Evolutionary conservation across 1,284 basidiomycete genomes (phyloP), one percentile per base, ranked within the genome.

Genomic region (Ceratobasidium sp.): DNA sequence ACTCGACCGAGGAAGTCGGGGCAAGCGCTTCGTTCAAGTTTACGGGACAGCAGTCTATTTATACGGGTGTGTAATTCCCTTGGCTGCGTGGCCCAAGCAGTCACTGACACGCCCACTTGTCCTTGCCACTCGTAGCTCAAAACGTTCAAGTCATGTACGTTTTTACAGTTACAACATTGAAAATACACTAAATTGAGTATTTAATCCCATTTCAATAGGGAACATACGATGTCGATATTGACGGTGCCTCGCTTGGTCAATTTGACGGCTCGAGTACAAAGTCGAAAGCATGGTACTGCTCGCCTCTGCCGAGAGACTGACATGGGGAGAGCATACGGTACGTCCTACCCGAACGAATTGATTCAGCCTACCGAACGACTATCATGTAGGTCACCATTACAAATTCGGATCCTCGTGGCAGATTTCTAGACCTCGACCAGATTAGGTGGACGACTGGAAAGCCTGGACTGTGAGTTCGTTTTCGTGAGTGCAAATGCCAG

Each of bases 91-190:
- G 10, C 7, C 6, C 7, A 7, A 40, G 1, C 22, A 3, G 6
- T 6, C 31, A 58, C 40, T 58, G 35, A 58, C n/a, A 45, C 20
- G 20, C 12, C 17, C 20, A 10, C 13, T 10, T 13, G n/a, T n/a
- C n/a, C n/a, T n/a, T n/a, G n/a, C n/a, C n/a, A n/a, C n/a, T n/a
- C n/a, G 45, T 17, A 65, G 60, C n/a, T 65, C 60, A 42, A 65
- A 65, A 32, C 60, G 60, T 31, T 49, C 60, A 3, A 65, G 60
- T 29, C 60, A 65, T 50, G 60, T 65, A 17, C 17, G 60, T 65
- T 15, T n/a, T 53, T 43, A 22, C 40, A 25, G 7, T 27, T 13
- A 12, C 38, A 12, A 17, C 10, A 29, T 38, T 52, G 17, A 27
- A 20, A 22, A 7, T 50, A 12, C 20, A 49, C 20, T 60, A 34